Conservation (phyloP, 306 rosid species). For the Prunus dulcis region DNA sequence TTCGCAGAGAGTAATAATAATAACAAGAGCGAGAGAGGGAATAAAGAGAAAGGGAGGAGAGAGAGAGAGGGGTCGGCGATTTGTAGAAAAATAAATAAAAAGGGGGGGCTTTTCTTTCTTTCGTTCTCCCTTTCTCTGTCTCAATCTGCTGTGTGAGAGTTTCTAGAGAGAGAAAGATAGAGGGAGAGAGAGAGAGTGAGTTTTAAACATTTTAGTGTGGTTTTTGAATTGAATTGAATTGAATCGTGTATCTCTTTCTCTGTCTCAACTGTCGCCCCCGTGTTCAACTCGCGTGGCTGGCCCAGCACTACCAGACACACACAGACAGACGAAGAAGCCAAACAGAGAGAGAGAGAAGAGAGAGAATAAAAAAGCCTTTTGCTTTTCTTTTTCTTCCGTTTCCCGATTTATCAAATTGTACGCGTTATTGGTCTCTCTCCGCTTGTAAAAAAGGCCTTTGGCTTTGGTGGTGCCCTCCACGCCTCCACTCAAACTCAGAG, state of each 20-base stretch:
- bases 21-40: neutral
- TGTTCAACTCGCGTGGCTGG: constrained; percentile 70
- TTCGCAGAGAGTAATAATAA: neutral
- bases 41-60: too few species aligned
- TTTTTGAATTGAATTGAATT: constrained; percentile 1
- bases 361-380: constrained; percentile 14
- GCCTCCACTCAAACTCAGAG: neutral
- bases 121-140: neutral
- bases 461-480: too few species aligned
- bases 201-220: neutral
- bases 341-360: constrained; percentile 21
- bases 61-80: constrained; percentile 2
- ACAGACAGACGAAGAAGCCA: neutral
- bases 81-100: neutral
- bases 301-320: constrained; percentile 23
- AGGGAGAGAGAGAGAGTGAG: neutral
- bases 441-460: too few species aligned
- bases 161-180: neutral
- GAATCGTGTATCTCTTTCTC: constrained; percentile 1
- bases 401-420: constrained; percentile 1
- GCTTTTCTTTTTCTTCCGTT: neutral
- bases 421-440: neutral
- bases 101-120: neutral
- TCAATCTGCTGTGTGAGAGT: neutral
- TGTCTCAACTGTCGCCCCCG: constrained; percentile 75